Evolutionary conservation across 176 grass and related monocot species (phyloP), one percentile per base, ranked within the genome.

Genomic region (Paspalum notatum): DNA sequence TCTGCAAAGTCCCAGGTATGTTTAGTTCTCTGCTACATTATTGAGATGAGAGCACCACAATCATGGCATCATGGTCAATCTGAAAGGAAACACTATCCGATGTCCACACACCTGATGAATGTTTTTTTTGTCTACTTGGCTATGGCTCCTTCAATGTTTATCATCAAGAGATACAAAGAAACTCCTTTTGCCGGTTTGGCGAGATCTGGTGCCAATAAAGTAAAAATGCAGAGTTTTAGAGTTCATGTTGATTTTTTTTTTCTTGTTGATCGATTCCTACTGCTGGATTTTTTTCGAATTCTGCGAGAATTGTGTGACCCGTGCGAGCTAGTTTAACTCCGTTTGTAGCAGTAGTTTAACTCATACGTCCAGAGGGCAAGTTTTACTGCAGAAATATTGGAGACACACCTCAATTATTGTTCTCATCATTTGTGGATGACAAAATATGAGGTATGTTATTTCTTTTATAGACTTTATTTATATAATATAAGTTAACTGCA

Each of bases 381-480:
- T 98, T 98, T 71, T 95, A 93, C 72, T 98, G 96, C 84, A 88
- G 51, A 68, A 95, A 93, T 86, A 49, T n/a, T 14, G 92, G 88
- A 87, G 92, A 93, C 47, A 50, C 80, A 62, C 88, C 96, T 82
- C 88, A 61, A 46, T 48, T 93, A 22, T 58, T 98, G 79, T 98
- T 95, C 71, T 98, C 96, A 81, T 98, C 96, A 2, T 74, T 91
- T 68, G 92, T 99, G 79, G 95, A 99, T 91, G 96, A 99, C 84
- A 26, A 75, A 51, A 90, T 99, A 71, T 99, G 96, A 5, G 92
- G 96, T 98, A 94, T 67, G 79, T 74, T 69, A 44, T 80, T 71
- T 66, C 11, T 80, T 68, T 79, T 75, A 39, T 42, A 57, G 10
- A 73, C 18, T n/a, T n/a, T n/a, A n/a, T n/a, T n/a, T 50, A 57